Percentiles rank a stretch among this genome's conserved stretches.
phyloP scores from a whole-genome alignment of 2,329 filamentous ascomycete species.

The Lasiodiplodia sp. region DNA sequence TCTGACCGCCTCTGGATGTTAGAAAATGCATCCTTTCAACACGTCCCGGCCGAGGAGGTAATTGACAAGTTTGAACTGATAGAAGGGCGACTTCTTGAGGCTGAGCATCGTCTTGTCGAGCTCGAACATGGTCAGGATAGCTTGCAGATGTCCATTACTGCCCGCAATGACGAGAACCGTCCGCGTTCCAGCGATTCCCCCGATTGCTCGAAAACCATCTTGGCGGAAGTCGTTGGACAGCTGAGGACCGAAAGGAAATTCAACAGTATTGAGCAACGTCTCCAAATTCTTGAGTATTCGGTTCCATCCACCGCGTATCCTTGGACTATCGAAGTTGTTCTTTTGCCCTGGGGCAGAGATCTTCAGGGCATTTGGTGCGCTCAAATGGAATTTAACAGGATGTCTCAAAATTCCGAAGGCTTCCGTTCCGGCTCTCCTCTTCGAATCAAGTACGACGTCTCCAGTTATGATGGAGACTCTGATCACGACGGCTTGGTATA shows the following conservation, averaged over 20 bases:
- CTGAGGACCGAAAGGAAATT: slow-evolving; percentile 37
- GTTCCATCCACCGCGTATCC: slow-evolving; percentile 69
- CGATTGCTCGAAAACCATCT: slow-evolving; percentile 45
- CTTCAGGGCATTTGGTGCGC: slow-evolving; percentile 63
- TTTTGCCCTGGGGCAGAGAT: slow-evolving; percentile 72
- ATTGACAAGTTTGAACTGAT: slow-evolving; percentile 71
- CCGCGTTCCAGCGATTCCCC: slow-evolving; percentile 41
- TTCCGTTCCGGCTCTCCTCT: slow-evolving; percentile 45
- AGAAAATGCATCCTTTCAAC: slow-evolving; percentile 74
- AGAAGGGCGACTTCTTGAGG: slow-evolving; percentile 72
- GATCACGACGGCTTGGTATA: slow-evolving; percentile 50
- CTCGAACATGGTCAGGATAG: slow-evolving; percentile 39
- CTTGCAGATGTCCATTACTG: slow-evolving; percentile 40
- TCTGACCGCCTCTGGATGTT: slow-evolving; percentile 71
- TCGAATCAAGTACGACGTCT: slow-evolving; percentile 50
- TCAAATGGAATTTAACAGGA: slow-evolving; percentile 46
- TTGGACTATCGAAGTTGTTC: slow-evolving; percentile 79
- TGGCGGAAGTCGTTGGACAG: not conserved
- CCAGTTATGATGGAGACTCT: slow-evolving; percentile 57
- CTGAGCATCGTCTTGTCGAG: slow-evolving; percentile 64
- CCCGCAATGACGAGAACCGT: slow-evolving; percentile 41
- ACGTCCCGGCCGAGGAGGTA: slow-evolving; percentile 72
- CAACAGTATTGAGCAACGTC: slow-evolving; percentile 56
- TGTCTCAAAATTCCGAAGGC: slow-evolving; percentile 54
- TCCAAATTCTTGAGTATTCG: slow-evolving; percentile 64